phyloP scores from a whole-genome alignment of 768 basidiomycete genomes.

The Hericium alpestre region DNA sequence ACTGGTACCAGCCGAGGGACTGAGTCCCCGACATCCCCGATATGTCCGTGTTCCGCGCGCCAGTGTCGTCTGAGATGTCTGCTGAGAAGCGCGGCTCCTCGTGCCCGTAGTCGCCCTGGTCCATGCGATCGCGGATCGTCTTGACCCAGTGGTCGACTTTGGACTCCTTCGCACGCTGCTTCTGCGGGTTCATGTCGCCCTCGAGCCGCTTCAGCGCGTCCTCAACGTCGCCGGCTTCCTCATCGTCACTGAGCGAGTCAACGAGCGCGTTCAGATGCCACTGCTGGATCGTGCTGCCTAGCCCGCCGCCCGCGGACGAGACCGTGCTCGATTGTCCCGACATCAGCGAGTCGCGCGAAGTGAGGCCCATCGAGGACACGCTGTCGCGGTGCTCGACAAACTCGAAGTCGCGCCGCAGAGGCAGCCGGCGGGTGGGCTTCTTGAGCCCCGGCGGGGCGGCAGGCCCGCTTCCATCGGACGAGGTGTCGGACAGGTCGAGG shows the following conservation, averaged over 20 bases:
- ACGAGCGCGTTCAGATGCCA: slow-evolving; percentile 79
- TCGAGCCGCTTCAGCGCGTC: slow-evolving; percentile 73
- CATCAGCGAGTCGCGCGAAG: slow-evolving; percentile 42
- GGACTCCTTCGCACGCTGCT: slow-evolving; percentile 56
- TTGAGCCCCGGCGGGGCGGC: slow-evolving; percentile 33
- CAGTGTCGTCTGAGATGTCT: slow-evolving; percentile 25
- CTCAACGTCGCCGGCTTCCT: slow-evolving; percentile 70
- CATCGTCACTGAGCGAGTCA: slow-evolving; percentile 62
- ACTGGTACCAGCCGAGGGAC: background rate
- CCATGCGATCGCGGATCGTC: slow-evolving; percentile 56
- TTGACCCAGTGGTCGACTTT: slow-evolving; percentile 81
- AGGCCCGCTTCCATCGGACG: slow-evolving; percentile 38
- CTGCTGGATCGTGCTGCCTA: slow-evolving; percentile 49
- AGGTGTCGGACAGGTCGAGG: slow-evolving; percentile 68
- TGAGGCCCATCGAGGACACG: slow-evolving; percentile 72
- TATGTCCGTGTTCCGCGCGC: background rate
- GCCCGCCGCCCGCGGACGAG: slow-evolving; percentile 26
- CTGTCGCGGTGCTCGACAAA: slow-evolving; percentile 61
- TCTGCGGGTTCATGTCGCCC: slow-evolving; percentile 71
- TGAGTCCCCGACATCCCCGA: background rate
- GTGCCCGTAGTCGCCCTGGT: slow-evolving; percentile 50
- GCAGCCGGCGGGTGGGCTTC: slow-evolving; percentile 47
- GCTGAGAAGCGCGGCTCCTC: slow-evolving; percentile 49
- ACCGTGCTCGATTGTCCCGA: slow-evolving; percentile 32
- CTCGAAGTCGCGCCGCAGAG: slow-evolving; percentile 71